phyloP scores from a whole-genome alignment of 2,329 filamentous ascomycete species.

The Aphanocladium album region DNA sequence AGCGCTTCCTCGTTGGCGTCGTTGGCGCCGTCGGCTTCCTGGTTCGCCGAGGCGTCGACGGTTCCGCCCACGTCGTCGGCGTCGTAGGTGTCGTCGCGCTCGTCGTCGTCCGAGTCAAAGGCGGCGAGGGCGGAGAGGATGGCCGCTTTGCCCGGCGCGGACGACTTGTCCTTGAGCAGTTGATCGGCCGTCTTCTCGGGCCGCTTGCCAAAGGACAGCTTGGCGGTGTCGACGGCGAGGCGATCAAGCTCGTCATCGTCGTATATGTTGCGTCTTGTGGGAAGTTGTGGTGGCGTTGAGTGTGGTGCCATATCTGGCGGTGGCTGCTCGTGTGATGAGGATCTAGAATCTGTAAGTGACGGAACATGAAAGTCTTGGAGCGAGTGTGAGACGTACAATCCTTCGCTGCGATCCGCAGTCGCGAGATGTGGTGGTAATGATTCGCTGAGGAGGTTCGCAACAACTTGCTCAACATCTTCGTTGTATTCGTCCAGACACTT shows the following conservation, averaged over 20 bases:
- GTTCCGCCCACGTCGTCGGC: slow-evolving; percentile 85
- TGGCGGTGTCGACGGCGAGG: slow-evolving; percentile 60
- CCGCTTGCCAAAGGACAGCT: slow-evolving; percentile 74
- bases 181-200: slow-evolving; percentile 63
- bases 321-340: slow-evolving; percentile 20
- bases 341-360: slow-evolving; percentile 19
- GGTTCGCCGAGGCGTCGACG: slow-evolving; percentile 63
- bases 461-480: slow-evolving; percentile 72
- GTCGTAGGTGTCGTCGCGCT: slow-evolving; percentile 96
- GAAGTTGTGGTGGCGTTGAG: slow-evolving; percentile 52
- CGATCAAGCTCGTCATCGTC: slow-evolving; percentile 76
- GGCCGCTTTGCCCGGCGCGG: slow-evolving; percentile 70
- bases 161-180: slow-evolving; percentile 59
- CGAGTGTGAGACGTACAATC: slow-evolving; percentile 44
- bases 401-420: slow-evolving; percentile 57
- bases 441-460: slow-evolving; percentile 75
- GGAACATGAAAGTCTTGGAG: slow-evolving; percentile 16
- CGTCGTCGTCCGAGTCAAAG: slow-evolving; percentile 93
- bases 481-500: slow-evolving; percentile 74
- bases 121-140: slow-evolving; percentile 82
- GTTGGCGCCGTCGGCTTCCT: slow-evolving; percentile 38
- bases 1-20: slow-evolving; percentile 64
- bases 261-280: slow-evolving; percentile 65
- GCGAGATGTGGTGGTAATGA: slow-evolving; percentile 66
- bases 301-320: slow-evolving; percentile 47